Evolutionary conservation across 2,329 filamentous ascomycete genomes (phyloP), one percentile per base, ranked within the genome.

Genomic region (Dryadomyces quercivorus): DNA sequence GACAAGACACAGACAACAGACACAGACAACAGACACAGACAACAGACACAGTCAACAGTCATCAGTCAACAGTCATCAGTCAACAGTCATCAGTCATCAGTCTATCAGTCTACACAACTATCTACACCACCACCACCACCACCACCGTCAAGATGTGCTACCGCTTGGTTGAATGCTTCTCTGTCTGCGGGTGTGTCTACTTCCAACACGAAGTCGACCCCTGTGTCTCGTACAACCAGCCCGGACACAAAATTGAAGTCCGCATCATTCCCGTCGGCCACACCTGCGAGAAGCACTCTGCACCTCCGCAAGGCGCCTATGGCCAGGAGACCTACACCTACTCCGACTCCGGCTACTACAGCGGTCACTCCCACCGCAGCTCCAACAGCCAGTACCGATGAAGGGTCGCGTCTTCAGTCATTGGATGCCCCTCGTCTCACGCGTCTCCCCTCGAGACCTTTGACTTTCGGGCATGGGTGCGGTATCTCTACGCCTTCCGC

Each of bases 171-270:
- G 90, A 95, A 69, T 78, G 88, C 56, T 95, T 90, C 74, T 84
- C 89, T 54, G 87, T 85, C 55, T 95, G 90, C 76, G 80, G 83
- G 59, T 95, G 90, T 71, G 77, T 92, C 62, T 94, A 95, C 75
- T 88, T 92, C 74, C 78, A 85, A 64, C 91, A 95, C 67, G 83
- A 87, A 50, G 77, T 95, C 62, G 90, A 95, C 65, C 85, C 86
- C 57, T 95, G 90, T 66, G 75, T 82, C 50, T 75, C 81, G 40
- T 88, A 89, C 66, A 86, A 85, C 57, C 82, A 85, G 57, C 79
- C 81, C 51, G 85, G 85, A 49, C 90, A 95, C 64, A 63, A 63
- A 48, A 73, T 91, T 55, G 81, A 88, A 61, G 83, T 87, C 64
- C 84, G 85, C 66, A 86, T 80, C 7, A 86, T 95, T 52, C 75